These are phyloP conservation scores for Pycnococcus provasolii DNA, from an alignment of 139 green algal species.

Conservation along the genomic window DNA sequence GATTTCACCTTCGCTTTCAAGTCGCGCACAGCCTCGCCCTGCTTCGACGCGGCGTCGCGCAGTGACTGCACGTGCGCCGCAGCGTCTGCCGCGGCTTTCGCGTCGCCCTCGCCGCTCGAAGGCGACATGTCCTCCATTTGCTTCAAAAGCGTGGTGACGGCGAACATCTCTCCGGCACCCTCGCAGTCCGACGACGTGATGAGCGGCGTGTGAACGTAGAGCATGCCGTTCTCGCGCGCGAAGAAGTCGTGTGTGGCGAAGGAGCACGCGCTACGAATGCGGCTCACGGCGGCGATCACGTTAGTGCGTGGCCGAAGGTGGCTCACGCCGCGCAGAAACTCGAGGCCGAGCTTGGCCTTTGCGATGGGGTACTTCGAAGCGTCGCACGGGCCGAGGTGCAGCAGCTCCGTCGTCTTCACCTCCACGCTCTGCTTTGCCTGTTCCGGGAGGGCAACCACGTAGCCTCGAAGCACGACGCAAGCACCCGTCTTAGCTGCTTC, in stretches of 20 bases:
- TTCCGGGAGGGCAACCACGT: constrained; percentile 14
- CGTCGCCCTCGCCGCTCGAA: no score
- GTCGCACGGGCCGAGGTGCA: constrained; percentile 72
- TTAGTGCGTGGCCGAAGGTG: constrained; percentile 91
- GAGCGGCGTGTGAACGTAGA: constrained; percentile 96
- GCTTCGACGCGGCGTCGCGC: constrained; percentile 23
- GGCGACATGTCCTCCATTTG: constrained; percentile 33
- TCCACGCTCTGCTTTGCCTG: constrained; percentile 47
- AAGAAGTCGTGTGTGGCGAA: constrained; percentile 96
- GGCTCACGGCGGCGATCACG: constrained; percentile 82
- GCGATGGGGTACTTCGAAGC: constrained; percentile 79
- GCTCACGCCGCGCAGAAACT: constrained; percentile 80
- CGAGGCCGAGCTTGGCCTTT: constrained; percentile 84
- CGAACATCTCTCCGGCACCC: constrained; percentile 98
- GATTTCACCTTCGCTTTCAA: background rate
- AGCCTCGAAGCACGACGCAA: constrained; percentile 25
- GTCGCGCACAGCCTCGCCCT: constrained; percentile 32
- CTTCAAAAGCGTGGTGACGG: constrained; percentile 62
- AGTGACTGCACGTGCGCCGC: constrained; percentile 43
- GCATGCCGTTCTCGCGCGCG: constrained; percentile 67
- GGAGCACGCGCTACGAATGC: constrained; percentile 90
- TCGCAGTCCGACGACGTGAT: constrained; percentile 91
- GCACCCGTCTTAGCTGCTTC: constrained; percentile 12
- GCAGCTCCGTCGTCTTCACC: constrained; percentile 50
- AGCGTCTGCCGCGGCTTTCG: background rate